Base-by-base conservation (phyloP, 2,329 filamentous ascomycete species). In the Pseudopithomyces chartarum region DNA sequence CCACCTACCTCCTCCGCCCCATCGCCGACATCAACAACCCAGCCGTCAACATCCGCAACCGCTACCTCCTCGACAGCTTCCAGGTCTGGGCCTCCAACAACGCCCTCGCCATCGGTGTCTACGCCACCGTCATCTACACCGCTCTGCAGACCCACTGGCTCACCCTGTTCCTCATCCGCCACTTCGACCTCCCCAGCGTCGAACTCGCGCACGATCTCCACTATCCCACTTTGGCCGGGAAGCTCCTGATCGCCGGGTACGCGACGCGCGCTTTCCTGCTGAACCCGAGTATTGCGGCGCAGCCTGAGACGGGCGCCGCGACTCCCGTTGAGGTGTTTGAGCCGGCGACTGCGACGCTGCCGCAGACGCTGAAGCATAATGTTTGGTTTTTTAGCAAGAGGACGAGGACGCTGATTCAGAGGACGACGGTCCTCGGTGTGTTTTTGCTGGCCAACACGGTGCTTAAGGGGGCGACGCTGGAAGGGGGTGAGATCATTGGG, bases 221-320 rank as follows among this genome's bases (percentile, higher is more conserved):
- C 1, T 85, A 77, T 6, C 44, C 71, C 20, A 58, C 68, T 7
- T 65, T 82, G 11, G 46, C 86, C 36, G 74, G 84, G 39, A 81
- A 84, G 8, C 81, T 90, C 46, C 76, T 92, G 3, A 87, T 88
- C 1, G 82, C 90, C 17, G 93, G 92, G 2, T 80, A 86, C 59
- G 90, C 91, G 0, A 87, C 89, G 4, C 87, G 87, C 59, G 84
- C 85, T 44, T 94, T 96, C 73, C 85, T 97, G 63, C 96, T 97
- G 73, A 85, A 86, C 38, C 87, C 89, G 1, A 84, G 86, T 20
- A 84, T 85, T 17, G 78, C 82, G 80, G 81, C 81, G 48, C 80
- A 81, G 5, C 81, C 84, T 0, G 83, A 81, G 23, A 78, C 77
- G 23, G 81, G 78, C 4, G 64, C 71, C 11, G 59, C 66, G 7